phyloP scores from a whole-genome alignment of 2,329 filamentous ascomycete genomes.

The Venturia oleaginea region DNA sequence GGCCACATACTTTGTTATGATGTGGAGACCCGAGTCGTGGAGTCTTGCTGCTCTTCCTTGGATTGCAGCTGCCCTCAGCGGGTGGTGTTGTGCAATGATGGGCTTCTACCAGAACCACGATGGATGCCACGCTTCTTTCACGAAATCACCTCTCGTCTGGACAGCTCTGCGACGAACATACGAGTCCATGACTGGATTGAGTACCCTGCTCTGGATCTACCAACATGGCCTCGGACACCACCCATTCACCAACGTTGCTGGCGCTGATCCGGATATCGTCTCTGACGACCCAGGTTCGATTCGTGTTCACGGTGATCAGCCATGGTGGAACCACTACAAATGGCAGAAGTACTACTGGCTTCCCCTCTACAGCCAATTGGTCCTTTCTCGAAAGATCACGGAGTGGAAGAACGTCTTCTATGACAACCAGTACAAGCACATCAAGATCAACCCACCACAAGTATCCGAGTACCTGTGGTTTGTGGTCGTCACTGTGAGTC shows the following conservation, averaged over 20 bases:
- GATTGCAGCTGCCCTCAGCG: conserved; percentile 3
- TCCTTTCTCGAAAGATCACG: conserved; percentile 9
- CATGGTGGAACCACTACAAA: conserved; percentile 11
- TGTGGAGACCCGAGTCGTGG: conserved; percentile 1
- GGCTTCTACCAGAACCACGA: conserved; percentile 10
- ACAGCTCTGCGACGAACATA: conserved; percentile 4
- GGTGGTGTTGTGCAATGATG: conserved; percentile 12
- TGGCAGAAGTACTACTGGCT: conserved; percentile 13
- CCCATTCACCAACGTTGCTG: conserved; percentile 11
- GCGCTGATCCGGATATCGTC: conserved; percentile 11
- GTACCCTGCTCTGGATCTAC: conserved; percentile 9
- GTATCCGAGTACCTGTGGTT: conserved; percentile 4
- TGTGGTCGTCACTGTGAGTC: conserved; percentile 7
- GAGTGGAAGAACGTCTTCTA: conserved; percentile 12
- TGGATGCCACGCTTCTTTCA: conserved; percentile 10
- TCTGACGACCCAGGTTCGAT: conserved; percentile 9
- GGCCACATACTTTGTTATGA: conserved; percentile 6
- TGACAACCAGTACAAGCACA: conserved; percentile 11
- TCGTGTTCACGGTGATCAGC: conserved; percentile 11
- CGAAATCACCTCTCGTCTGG: background rate
- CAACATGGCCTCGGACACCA: conserved; percentile 12
- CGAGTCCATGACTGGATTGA: conserved; percentile 12
- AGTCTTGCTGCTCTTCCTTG: background rate
- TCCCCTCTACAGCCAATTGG: conserved; percentile 12
- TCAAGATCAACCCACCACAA: conserved; percentile 12